Evolutionary conservation across 2,329 filamentous ascomycete species (phyloP).

Genomic region (Shiraia sp.): DNA sequence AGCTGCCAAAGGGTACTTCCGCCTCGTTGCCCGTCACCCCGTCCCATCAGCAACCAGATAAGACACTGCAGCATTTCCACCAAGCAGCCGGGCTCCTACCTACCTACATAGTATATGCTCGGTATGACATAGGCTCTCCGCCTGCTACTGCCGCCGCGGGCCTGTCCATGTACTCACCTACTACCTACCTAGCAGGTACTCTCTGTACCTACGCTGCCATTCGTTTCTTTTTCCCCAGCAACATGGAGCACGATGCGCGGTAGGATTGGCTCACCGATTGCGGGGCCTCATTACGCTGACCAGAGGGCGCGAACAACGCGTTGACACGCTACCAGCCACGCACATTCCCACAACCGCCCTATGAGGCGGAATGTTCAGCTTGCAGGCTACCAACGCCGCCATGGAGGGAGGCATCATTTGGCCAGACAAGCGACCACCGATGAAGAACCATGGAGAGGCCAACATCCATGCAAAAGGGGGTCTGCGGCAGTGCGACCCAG

Average conservation of each 20-base stretch:
- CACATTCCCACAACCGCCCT: conserved; percentile 17
- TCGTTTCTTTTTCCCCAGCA: background rate
- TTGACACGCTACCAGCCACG: conserved; percentile 13
- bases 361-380: conserved; percentile 25
- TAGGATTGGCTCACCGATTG: conserved; percentile 11
- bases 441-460: too few relatives aligned
- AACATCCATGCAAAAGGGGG: conserved; percentile 3
- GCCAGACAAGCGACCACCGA: too few relatives aligned
- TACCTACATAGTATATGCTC: too few relatives aligned
- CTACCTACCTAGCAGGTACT: too few relatives aligned
- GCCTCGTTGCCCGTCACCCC: conserved; percentile 18
- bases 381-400: too few relatives aligned
- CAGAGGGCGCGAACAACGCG: conserved; percentile 6
- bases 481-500: conserved; percentile 4
- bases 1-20: conserved; percentile 10
- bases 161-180: too few relatives aligned
- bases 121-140: background rate
- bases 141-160: too few relatives aligned
- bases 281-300: conserved; percentile 24
- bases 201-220: too few relatives aligned
- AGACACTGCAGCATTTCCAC: conserved; percentile 1
- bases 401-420: too few relatives aligned
- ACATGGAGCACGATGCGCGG: conserved; percentile 3
- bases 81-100: background rate
- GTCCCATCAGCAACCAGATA: conserved; percentile 16